Base-by-base conservation (phyloP, 371 early-diverging fungal genomes). In the Circinella umbellata region DNA sequence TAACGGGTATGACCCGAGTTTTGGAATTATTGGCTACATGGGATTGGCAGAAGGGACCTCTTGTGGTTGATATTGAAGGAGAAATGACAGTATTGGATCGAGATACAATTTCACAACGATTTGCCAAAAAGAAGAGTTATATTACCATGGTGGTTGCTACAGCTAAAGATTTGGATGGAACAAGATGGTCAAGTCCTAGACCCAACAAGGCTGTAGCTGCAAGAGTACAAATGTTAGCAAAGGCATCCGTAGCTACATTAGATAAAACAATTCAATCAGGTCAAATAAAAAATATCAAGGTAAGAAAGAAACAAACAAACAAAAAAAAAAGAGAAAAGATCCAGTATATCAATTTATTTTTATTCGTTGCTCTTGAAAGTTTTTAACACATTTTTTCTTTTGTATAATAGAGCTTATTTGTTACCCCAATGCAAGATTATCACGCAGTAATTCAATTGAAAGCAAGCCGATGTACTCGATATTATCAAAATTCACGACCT, bases 1-100 rank as follows among this genome's bases (percentile, higher is more conserved):
- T 86, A 20, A 73, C 88, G 7, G 98, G 95, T 4, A 93, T 95
- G 76, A 69, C 88, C 11, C 90, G 95, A 61, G 89, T 90, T 4
- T 73, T 97, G 72, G 80, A 81, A 46, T 73, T 96, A 42, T 69
- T 97, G 62, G 83, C 89, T 11, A 71, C 73, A 5, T 95, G 92
- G 90, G 88, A 90, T 70, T 96, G 92, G 91, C 79, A 84, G 63
- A 81, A 81, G 42, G 91, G 91, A 53, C 88, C 94, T 8, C 75
- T 96, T 63, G 83, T 93, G 35, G 93, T 95, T 0, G 94, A 95
- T 76, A 82, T 94, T 62, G 88, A 90, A 61, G 84, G 82, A 20
- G 90, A 89, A 55, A 75, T 88, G 76, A 80, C 83, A 7, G 49
- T 73, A 20, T 80, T 73, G 64, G 78, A 82, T 53, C 80, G 85